Base-by-base conservation (phyloP, 495 filamentous ascomycete species). In the Aspergillus cristatus region DNA sequence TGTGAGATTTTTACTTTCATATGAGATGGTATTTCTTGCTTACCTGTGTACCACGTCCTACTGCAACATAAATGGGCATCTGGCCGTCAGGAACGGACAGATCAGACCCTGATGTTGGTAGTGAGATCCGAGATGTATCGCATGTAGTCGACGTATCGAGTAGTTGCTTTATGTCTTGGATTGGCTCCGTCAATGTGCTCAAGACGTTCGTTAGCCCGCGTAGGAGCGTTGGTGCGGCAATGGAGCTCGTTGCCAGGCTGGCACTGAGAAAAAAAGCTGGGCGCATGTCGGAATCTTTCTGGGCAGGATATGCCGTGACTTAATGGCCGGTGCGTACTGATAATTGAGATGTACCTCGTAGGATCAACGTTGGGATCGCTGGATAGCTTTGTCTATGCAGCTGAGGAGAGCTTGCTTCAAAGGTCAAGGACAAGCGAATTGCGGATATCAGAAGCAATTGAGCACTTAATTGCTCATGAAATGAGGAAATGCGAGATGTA, bases 21-120 rank as follows among this genome's bases (percentile, higher is more conserved):
- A 17, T 7, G 12, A 28, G 13, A 16, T 18, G 25, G 28, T 17
- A 46, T 35, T 14, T 33, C 1, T 4, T 28, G 33, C 60, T 47
- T 57, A 72, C 69, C 55, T 72, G 70, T 8, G 80, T 89, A 26
- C 90, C 90, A 24, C 85, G 81, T 50, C 90, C 90, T 34, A 97
- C 67, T 49, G 79, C 86, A 20, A 95, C 80, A 53, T 91, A 85
- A 53, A 72, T 74, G 18, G 86, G 65, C 1, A 37, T 60, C 11
- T 84, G 61, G 35, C 76, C 81, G 7, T 67, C 42, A 13, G 76
- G 74, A 28, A 70, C 38, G 6, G 79, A 76, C 6, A 91, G 68
- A 29, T 67, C 59, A 1, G 57, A 65, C 12, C 61, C 56, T 41
- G 50, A 58, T 7, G 54, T 42, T 3, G 70, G 68, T 34, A 71